Percentiles rank a stretch among this genome's conserved stretches.
Evolutionary conservation across 1,139 yeast species (phyloP).

Genomic region (Hansenula anomala): DNA sequence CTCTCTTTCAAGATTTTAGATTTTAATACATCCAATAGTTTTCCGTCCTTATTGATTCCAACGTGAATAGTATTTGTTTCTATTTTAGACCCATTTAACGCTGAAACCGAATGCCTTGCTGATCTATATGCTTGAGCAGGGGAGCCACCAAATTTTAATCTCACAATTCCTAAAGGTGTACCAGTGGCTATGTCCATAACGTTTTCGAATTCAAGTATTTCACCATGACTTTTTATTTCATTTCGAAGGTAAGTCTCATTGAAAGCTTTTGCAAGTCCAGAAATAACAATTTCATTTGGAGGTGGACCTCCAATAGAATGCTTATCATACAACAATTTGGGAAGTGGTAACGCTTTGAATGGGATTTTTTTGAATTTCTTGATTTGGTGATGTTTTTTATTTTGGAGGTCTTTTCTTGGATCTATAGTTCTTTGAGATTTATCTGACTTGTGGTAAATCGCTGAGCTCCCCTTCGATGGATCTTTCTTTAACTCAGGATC

Average conservation of each 20-base stretch:
- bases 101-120: conserved; percentile 38
- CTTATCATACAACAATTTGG: conserved; percentile 57
- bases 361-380: conserved; percentile 27
- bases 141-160: conserved; percentile 59
- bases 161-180: conserved; percentile 73
- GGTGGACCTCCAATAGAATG: conserved; percentile 79
- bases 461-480: conserved; percentile 33
- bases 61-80: conserved; percentile 28
- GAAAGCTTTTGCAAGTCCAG: conserved; percentile 53
- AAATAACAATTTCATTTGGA: conserved; percentile 60
- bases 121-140: conserved; percentile 47
- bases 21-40: conserved; percentile 18
- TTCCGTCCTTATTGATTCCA: conserved; percentile 28
- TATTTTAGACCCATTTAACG: conserved; percentile 27
- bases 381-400: conserved; percentile 11
- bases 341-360: conserved; percentile 38
- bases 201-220: conserved; percentile 49
- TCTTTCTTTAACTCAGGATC: conserved; percentile 54
- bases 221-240: conserved; percentile 63
- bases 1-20: conserved; percentile 20
- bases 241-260: conserved; percentile 41
- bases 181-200: conserved; percentile 73
- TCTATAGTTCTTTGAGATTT: conserved; percentile 30
- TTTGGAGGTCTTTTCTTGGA: conserved; percentile 30
- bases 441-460: conserved; percentile 34